phyloP scores from a whole-genome alignment of 2,329 filamentous ascomycete genomes.

The Aspergillus sp. region DNA sequence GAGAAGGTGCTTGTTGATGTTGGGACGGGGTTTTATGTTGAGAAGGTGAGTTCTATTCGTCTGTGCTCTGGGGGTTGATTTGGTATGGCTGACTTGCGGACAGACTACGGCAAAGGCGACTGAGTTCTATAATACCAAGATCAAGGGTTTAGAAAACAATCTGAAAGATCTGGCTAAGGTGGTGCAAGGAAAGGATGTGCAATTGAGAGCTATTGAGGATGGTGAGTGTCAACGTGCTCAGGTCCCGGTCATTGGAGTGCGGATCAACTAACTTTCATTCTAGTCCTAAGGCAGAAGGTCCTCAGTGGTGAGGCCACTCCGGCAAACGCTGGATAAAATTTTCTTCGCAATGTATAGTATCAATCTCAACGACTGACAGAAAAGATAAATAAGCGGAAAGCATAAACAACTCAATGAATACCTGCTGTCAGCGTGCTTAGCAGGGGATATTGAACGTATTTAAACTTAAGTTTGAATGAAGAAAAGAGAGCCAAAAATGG shows the following conservation, averaged over 20 bases:
- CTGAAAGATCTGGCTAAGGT: constrained; percentile 63
- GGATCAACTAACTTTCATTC: constrained; percentile 11
- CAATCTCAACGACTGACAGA: background rate
- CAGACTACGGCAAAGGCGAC: constrained; percentile 53
- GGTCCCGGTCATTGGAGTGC: background rate
- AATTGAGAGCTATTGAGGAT: constrained; percentile 81
- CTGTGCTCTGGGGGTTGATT: background rate
- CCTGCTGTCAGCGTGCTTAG: background rate
- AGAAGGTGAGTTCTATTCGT: constrained; percentile 58
- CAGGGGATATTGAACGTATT: too few species aligned
- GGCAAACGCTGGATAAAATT: constrained; percentile 17
- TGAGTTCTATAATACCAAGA: constrained; percentile 62
- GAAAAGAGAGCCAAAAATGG: constrained; percentile 1
- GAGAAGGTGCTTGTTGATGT: constrained; percentile 83
- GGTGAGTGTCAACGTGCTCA: constrained; percentile 44
- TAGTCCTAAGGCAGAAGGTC: constrained; percentile 49
- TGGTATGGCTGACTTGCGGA: background rate
- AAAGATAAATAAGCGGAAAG: background rate
- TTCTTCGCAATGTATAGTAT: background rate
- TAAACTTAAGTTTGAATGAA: background rate
- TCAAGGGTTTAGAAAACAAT: constrained; percentile 59
- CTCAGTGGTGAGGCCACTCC: constrained; percentile 38
- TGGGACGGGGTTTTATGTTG: constrained; percentile 88
- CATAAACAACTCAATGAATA: background rate
- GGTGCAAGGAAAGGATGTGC: constrained; percentile 70